These are phyloP conservation scores for Nicotiana undulata DNA, from an alignment of 257 asterid species.

Conservation along the genomic window DNA sequence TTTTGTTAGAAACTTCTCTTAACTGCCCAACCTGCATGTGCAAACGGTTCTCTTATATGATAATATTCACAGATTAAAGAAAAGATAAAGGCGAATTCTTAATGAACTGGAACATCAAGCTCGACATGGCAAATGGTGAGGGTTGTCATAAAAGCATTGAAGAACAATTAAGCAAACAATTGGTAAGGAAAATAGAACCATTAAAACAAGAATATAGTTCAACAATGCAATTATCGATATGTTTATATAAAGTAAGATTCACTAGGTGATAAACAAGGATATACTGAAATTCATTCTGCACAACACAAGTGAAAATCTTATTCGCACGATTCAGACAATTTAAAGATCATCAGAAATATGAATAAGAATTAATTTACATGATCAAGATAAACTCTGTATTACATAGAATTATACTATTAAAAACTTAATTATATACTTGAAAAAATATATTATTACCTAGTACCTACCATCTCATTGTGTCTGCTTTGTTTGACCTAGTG, in stretches of 20 bases:
- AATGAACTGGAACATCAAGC: not conserved
- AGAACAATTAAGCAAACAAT: no score
- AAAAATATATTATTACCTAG: no score
- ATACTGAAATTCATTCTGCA: not conserved
- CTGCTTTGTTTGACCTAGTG: not conserved
- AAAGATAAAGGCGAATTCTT: not conserved
- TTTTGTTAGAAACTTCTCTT: conserved; percentile 75
- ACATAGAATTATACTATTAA: not conserved
- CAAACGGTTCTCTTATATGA: not conserved
- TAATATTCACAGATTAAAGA: not conserved
- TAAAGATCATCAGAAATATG: not conserved
- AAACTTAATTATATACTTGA: not conserved
- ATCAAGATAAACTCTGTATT: no score
- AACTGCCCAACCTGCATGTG: conserved; percentile 31
- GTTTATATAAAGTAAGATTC: not conserved
- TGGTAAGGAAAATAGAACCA: not conserved
- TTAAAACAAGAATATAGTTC: not conserved
- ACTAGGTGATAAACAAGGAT: not conserved
- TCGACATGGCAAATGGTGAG: not conserved
- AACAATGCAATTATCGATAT: not conserved
- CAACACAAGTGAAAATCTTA: not conserved
- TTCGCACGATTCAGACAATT: not conserved
- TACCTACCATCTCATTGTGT: not conserved
- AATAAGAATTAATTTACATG: not conserved
- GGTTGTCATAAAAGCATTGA: not conserved